Evolutionary conservation across 2,329 filamentous ascomycete genomes (phyloP), one percentile per base, ranked within the genome.

Genomic region (Penicillium sclerotigenum): DNA sequence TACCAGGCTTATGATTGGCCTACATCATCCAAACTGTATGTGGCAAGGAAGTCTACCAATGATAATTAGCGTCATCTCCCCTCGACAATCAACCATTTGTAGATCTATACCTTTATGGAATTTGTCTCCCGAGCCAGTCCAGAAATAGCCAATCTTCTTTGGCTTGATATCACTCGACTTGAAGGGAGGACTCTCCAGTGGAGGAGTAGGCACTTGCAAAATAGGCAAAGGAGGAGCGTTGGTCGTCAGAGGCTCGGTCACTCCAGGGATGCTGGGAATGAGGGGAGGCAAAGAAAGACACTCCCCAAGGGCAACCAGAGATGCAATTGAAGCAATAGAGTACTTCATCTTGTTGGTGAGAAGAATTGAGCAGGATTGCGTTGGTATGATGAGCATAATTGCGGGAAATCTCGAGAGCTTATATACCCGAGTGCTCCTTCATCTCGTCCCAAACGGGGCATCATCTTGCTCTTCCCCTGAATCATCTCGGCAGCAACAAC

Each of bases 101-200:
- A 42, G 20, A 40, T 26, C 36, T 52, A 34, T 56, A 69, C 70
- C 79, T 66, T 80, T 80, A 70, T 86, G 83, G 45, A 78, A 65
- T 64, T 86, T 85, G 64, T 86, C 83, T 34, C 81, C 83, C 33
- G 83, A 76, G 18, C 79, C 83, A 50, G 82, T 84, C 82, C 82
- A 86, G 73, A 86, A 85, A 71, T 85, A 85, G 0, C 83, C 84
- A 66, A 86, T 83, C 75, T 86, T 86, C 79, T 86, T 86, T 28
- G 84, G 83, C 72, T 81, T 81, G 66, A 86, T 79, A 57, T 81
- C 73, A 65, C 80, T 81, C 3, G 77, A 72, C 11, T 72, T 74
- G 58, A 84, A 85, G 7, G 79, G 79, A 9, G 77, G 78, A 61
- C 80, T 83, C 2, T 76, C 72, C n/a, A 85, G 68, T 0, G 83